Percentiles rank a stretch among this genome's conserved stretches.
phyloP scores from a whole-genome alignment of 176 grass and related monocot genomes.

The Carex pumila region DNA sequence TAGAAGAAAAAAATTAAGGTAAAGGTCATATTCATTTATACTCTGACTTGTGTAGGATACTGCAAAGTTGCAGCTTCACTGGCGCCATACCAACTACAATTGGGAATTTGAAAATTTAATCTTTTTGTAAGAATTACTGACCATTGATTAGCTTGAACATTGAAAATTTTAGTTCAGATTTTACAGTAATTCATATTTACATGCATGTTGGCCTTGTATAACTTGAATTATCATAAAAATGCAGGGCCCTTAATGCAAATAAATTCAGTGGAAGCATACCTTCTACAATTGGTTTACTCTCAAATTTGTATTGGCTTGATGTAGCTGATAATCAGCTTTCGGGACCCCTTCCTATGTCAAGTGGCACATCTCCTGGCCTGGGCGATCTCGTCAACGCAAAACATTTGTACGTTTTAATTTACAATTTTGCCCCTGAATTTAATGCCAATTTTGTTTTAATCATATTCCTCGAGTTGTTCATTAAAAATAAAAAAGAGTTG shows the following conservation, averaged over 20 bases:
- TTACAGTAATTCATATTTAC: background rate
- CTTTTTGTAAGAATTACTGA: slow-evolving; percentile 57
- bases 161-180: slow-evolving; percentile 1
- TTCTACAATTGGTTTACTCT: slow-evolving; percentile 46
- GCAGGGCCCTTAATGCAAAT: slow-evolving; percentile 76
- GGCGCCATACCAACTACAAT: slow-evolving; percentile 55
- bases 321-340: slow-evolving; percentile 65
- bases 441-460: background rate
- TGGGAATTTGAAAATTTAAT: slow-evolving; percentile 51
- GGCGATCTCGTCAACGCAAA: slow-evolving; percentile 39
- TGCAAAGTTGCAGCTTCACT: slow-evolving; percentile 66
- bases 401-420: slow-evolving; percentile 60
- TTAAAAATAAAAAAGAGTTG: too few species aligned
- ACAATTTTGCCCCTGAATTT: slow-evolving; percentile 18
- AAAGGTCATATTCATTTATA: background rate
- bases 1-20: background rate
- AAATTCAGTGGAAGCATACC: slow-evolving; percentile 64
- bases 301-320: slow-evolving; percentile 65
- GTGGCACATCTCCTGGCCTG: slow-evolving; percentile 62
- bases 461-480: background rate
- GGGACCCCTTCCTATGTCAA: slow-evolving; percentile 64
- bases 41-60: slow-evolving; percentile 35
- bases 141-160: background rate
- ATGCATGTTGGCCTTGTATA: background rate
- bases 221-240: slow-evolving; percentile 3